Conservation (phyloP, 306 rosid genomes). For the Acacia confusa region DNA sequence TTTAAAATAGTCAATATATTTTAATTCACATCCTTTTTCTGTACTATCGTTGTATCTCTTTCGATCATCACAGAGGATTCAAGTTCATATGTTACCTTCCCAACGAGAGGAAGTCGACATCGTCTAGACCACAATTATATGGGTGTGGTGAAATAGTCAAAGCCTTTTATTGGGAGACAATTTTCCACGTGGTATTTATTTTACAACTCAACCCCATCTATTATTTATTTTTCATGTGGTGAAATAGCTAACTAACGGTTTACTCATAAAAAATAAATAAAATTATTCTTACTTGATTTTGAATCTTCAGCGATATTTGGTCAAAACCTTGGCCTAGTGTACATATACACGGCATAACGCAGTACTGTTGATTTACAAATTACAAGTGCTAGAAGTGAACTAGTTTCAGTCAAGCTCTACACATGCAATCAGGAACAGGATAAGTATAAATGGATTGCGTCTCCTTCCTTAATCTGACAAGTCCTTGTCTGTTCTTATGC, state of each 20-base stretch:
- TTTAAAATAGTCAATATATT: not conserved
- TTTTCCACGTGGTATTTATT: no score
- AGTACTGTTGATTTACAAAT: not conserved
- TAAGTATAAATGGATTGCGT: constrained; percentile 92
- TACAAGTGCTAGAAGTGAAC: constrained; percentile 23
- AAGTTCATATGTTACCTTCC: not conserved
- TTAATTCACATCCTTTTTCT: not conserved
- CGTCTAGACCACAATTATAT: not conserved
- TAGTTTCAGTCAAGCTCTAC: constrained; percentile 47
- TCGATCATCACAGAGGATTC: not conserved
- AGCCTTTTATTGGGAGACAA: not conserved
- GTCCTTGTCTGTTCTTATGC: constrained; percentile 85
- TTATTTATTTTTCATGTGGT: no score
- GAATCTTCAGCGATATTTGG: not conserved
- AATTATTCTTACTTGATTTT: not conserved
- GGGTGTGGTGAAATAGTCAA: not conserved
- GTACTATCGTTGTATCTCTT: not conserved
- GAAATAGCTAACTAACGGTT: not conserved
- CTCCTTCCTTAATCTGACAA: constrained; percentile 75
- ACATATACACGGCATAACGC: not conserved
- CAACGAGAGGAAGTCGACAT: not conserved
- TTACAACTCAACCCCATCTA: not conserved
- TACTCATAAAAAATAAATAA: not conserved
- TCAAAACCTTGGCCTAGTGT: not conserved
- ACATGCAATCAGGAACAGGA: constrained; percentile 98